Conservation (phyloP, 1,139 yeast genomes). For the Kodamaea ohmeri region DNA sequence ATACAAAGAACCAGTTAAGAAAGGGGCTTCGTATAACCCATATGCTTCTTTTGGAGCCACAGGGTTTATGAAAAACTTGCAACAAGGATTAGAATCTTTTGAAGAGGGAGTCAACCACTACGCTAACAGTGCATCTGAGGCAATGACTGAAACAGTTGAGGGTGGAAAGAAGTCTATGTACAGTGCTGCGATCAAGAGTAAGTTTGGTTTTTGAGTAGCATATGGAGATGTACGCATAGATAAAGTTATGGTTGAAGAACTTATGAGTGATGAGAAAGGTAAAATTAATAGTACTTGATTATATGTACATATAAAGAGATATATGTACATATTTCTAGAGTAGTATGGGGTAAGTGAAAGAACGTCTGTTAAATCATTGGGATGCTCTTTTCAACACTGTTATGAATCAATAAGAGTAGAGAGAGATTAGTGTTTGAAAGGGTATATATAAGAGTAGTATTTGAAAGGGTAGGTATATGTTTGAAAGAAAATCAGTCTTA, state of each 20-base stretch:
- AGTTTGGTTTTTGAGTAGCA: constrained; percentile 54
- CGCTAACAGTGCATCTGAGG: constrained; percentile 54
- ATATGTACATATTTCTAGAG: too few species aligned
- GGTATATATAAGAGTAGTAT: too few species aligned
- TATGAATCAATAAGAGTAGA: too few species aligned
- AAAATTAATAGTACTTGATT: too few species aligned
- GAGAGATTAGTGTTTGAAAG: too few species aligned
- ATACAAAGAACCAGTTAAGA: constrained; percentile 52
- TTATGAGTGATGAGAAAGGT: constrained; percentile 1
- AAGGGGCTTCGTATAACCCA: constrained; percentile 29
- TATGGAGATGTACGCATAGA: neutral
- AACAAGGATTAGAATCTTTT: constrained; percentile 50
- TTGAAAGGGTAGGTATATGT: too few species aligned
- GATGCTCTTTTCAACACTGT: too few species aligned
- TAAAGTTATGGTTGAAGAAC: neutral
- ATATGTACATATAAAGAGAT: too few species aligned
- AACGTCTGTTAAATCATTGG: too few species aligned
- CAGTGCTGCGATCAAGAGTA: constrained; percentile 50
- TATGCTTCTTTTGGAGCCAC: constrained; percentile 26
- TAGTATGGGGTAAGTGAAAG: too few species aligned
- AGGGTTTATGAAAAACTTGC: constrained; percentile 48
- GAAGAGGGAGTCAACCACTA: constrained; percentile 59
- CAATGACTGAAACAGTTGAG: constrained; percentile 51
- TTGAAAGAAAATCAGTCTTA: too few species aligned
- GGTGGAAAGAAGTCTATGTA: constrained; percentile 51